Evolutionary conservation across 2,329 filamentous ascomycete species (phyloP), one percentile per base, ranked within the genome.

Genomic region (Parastagonospora nodorum): DNA sequence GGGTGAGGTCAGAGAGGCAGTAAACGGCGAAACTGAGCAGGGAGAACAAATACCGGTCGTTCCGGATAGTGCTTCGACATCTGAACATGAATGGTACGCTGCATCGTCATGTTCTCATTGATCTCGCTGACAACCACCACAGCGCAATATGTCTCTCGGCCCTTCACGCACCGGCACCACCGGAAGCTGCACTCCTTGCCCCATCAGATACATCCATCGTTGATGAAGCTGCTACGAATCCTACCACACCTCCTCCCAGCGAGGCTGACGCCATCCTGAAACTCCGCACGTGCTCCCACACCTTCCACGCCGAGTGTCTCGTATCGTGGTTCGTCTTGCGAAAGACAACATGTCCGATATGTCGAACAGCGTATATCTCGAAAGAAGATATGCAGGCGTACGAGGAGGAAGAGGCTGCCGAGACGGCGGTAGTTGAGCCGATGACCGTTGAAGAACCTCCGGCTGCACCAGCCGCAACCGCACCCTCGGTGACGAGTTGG

Each of bases 61-160:
- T 12, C 42, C 46, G 14, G 61, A 66, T 12, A 50, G 42, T n/a
- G 19, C 32, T 2, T 69, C 67, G 2, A 45, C 60, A 3, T 24
- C 58, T 8, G 68, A 67, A 29, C 50, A 44, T 44, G 68, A 71
- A 45, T 71, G 68, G 68, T 67, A 51, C 38, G 67, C 41, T 29
- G 7, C 2, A 10, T 5, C 11, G 8, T 2, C 19, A n/a, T 7
- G 5, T 11, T 24, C 11, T 1, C 5, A 11, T 8, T 6, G 9
- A 2, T 11, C 2, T 10, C 33, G 14, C 2, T 15, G 2, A 28
- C 8, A 30, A 15, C 0, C 10, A 5, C 2, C 6, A 5, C 45
- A 72, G 68, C 50, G 64, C 67, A 15, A 71, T 72, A 43, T 72
- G 67, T 53, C 67, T 72, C 8, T 70, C 64, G 4, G 53, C 61